These are phyloP conservation scores for Medicago lupulina DNA, from an alignment of 306 rosid genomes.

Conservation along the genomic window DNA sequence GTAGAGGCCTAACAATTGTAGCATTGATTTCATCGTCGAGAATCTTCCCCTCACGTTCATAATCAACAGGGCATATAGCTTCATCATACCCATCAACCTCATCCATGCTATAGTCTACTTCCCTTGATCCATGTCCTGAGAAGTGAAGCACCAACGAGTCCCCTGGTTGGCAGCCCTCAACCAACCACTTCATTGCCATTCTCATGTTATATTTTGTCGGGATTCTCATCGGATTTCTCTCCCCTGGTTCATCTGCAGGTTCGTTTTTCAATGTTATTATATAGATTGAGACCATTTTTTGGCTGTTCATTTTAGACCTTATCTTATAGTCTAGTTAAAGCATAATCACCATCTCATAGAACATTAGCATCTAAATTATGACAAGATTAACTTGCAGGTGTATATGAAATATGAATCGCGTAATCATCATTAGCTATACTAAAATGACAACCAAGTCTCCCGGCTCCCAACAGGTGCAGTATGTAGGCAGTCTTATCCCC, in stretches of 20 bases:
- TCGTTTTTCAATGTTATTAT: background rate
- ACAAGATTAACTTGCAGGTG: background rate
- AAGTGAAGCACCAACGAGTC: conserved; percentile 67
- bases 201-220: conserved; percentile 65
- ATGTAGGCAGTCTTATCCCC: background rate
- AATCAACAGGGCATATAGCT: conserved; percentile 71
- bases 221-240: conserved; percentile 51
- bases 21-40: conserved; percentile 71
- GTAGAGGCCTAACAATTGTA: conserved; percentile 65
- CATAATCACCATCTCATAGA: background rate
- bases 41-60: conserved; percentile 54
- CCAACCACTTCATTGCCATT: conserved; percentile 65
- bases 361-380: background rate
- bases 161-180: conserved; percentile 58
- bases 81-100: conserved; percentile 70
- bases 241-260: conserved; percentile 53
- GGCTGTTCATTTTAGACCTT: conserved; percentile 1
- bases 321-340: background rate
- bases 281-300: conserved; percentile 1
- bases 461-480: background rate
- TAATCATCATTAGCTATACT: background rate
- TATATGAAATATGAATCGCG: background rate
- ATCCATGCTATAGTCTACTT: conserved; percentile 48
- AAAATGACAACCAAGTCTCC: background rate
- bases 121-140: conserved; percentile 68